Percentiles rank a stretch among this genome's conserved stretches.
phyloP scores from a whole-genome alignment of 2,329 filamentous ascomycete species.

The Alternaria infectoria region DNA sequence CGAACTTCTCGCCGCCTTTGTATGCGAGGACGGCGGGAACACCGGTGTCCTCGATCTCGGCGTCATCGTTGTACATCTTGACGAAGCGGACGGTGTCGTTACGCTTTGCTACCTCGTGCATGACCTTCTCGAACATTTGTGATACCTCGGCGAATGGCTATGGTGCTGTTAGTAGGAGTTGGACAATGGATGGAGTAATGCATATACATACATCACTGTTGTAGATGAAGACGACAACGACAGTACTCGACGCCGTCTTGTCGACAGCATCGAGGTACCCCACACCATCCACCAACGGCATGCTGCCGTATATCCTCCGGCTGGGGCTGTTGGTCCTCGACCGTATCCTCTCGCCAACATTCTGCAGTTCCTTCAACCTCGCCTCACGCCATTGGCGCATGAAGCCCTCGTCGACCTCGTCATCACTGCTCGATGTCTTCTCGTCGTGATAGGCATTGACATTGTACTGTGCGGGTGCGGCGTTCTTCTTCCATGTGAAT shows the following conservation, averaged over 20 bases:
- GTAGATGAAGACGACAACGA: slow-evolving; percentile 85
- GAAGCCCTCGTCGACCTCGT: slow-evolving; percentile 79
- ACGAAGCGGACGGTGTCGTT: slow-evolving; percentile 81
- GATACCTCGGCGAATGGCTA: neutral
- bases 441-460: slow-evolving; percentile 58
- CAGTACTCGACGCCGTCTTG: slow-evolving; percentile 78
- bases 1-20: slow-evolving; percentile 86
- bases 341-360: slow-evolving; percentile 60
- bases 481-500: slow-evolving; percentile 43
- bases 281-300: slow-evolving; percentile 84
- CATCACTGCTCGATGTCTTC: slow-evolving; percentile 50
- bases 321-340: slow-evolving; percentile 77
- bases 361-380: slow-evolving; percentile 77
- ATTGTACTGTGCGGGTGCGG: slow-evolving; percentile 23
- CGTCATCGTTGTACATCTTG: slow-evolving; percentile 88
- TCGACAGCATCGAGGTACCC: slow-evolving; percentile 98
- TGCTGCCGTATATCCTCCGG: slow-evolving; percentile 75
- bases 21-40: slow-evolving; percentile 91
- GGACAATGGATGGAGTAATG: too few species aligned
- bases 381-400: slow-evolving; percentile 84
- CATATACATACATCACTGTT: neutral
- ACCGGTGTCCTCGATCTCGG: slow-evolving; percentile 89
- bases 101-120: slow-evolving; percentile 73
- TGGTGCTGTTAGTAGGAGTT: neutral
- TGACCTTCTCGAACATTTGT: slow-evolving; percentile 21